Evolutionary conservation across 2,329 filamentous ascomycete species (phyloP).

Genomic region (Didymella sp.): DNA sequence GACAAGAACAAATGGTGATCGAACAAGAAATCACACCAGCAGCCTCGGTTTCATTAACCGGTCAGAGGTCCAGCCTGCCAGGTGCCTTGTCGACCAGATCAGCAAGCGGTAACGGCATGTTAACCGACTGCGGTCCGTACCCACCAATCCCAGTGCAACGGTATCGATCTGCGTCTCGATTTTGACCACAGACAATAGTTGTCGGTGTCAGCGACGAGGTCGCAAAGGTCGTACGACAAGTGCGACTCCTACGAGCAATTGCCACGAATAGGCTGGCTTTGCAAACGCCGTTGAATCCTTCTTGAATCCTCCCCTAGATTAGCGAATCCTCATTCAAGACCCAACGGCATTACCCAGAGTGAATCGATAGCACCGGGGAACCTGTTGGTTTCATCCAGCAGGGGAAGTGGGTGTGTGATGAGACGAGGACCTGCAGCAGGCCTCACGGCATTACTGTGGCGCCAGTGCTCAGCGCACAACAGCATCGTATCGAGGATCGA

Average conservation of each 20-base stretch:
- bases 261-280: constrained; percentile 1
- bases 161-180: constrained; percentile 15
- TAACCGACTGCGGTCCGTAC: constrained; percentile 17
- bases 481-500: constrained; percentile 7
- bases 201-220: constrained; percentile 4
- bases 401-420: constrained; percentile 6
- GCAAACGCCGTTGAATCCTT: not conserved
- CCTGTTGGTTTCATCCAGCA: too few relatives aligned
- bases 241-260: not conserved
- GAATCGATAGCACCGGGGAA: constrained; percentile 1
- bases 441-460: constrained; percentile 17
- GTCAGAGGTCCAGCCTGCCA: constrained; percentile 4
- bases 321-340: not conserved
- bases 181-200: constrained; percentile 2
- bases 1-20: not conserved
- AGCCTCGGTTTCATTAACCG: constrained; percentile 2
- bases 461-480: constrained; percentile 9
- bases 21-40: not conserved
- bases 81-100: constrained; percentile 12
- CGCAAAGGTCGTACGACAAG: constrained; percentile 7
- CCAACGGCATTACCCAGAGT: not conserved
- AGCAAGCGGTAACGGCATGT: constrained; percentile 10
- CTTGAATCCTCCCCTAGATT: not conserved
- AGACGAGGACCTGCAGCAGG: not conserved
- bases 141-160: constrained; percentile 7